Evolutionary conservation across 1,284 basidiomycete genomes (phyloP), one percentile per base, ranked within the genome.

Genomic region (Boletus semigastroideus): DNA sequence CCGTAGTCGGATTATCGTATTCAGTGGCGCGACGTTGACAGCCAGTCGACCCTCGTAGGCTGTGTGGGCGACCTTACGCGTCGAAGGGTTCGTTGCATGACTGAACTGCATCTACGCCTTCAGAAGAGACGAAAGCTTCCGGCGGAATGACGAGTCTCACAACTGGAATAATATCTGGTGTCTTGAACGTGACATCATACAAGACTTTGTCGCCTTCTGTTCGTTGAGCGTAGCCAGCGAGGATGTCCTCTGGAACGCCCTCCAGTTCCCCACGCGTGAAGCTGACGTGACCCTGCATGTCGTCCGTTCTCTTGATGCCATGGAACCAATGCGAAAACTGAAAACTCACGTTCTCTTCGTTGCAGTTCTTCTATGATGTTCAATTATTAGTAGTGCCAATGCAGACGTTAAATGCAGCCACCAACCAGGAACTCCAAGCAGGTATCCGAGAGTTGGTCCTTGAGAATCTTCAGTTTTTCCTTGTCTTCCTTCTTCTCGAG

Each of bases 121-220:
- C 16, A 16, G 14, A 16, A 33, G 13, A 16, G 16, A 33, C 11
- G 31, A 33, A 33, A 13, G 31, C 5, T 33, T 16, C 16, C 6
- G 16, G 16, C 0, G 88, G 83, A 56, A 13, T 13, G 25, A 49
- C 5, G 5, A 20, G 7, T 69, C 83, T 52, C 59, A 90, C 86
- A 45, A 92, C 49, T 0, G 90, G 89, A 68, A 87, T 81, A 60
- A 90, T 87, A 61, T 92, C 90, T 1, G 90, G 82, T 0, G 83
- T 67, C 45, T 51, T 65, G 48, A 63, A 63, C 7, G 62, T 87
- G 33, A 89, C 78, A 43, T 86, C 84, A 65, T 83, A 87, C 13
- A 87, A 64, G 49, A 82, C 80, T 48, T 78, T 75, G 57, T 68
- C 73, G 37, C 72, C 78, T 51, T 86, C 79, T 1, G 72, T 78